phyloP scores from a whole-genome alignment of 2,329 filamentous ascomycete species.

The Eurotiales sp. region DNA sequence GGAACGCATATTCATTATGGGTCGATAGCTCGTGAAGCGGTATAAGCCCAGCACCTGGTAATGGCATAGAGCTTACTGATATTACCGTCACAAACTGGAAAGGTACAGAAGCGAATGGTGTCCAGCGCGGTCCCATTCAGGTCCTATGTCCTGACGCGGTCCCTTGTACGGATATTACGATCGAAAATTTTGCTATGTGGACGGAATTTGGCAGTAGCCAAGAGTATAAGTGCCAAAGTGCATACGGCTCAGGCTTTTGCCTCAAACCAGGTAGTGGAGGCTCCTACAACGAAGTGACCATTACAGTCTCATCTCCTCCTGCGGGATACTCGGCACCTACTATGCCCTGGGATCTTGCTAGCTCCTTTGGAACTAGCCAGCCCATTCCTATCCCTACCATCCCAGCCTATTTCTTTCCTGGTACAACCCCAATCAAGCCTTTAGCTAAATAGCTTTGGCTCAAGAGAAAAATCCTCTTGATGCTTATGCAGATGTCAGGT shows the following conservation, averaged over 20 bases:
- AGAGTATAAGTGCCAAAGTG: slow-evolving; percentile 47
- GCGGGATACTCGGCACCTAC: slow-evolving; percentile 26
- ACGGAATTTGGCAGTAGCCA: slow-evolving; percentile 31
- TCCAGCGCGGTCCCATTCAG: slow-evolving; percentile 51
- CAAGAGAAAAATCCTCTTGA: no score
- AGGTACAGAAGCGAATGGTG: slow-evolving; percentile 50
- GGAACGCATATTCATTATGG: slow-evolving; percentile 57
- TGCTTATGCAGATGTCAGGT: no score
- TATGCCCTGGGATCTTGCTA: slow-evolving; percentile 24
- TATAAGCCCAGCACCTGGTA: slow-evolving; percentile 40
- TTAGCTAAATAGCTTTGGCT: no score
- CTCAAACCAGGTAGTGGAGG: slow-evolving; percentile 30
- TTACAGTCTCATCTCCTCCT: slow-evolving; percentile 34
- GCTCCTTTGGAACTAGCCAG: slow-evolving; percentile 23
- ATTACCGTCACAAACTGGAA: slow-evolving; percentile 56
- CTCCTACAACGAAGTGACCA: slow-evolving; percentile 20
- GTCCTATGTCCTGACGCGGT: slow-evolving; percentile 48
- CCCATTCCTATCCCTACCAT: slow-evolving; percentile 27
- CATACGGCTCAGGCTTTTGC: slow-evolving; percentile 48
- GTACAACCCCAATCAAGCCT: slow-evolving; percentile 26
- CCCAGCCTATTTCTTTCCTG: slow-evolving; percentile 30
- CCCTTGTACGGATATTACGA: slow-evolving; percentile 52
- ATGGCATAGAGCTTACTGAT: slow-evolving; percentile 52
- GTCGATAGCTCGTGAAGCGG: slow-evolving; percentile 53
- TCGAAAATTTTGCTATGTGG: slow-evolving; percentile 51